Percentiles rank a stretch among this genome's conserved stretches.
Evolutionary conservation across 139 green algal species (phyloP).

Genomic region (Chlamydomonas sp.): DNA sequence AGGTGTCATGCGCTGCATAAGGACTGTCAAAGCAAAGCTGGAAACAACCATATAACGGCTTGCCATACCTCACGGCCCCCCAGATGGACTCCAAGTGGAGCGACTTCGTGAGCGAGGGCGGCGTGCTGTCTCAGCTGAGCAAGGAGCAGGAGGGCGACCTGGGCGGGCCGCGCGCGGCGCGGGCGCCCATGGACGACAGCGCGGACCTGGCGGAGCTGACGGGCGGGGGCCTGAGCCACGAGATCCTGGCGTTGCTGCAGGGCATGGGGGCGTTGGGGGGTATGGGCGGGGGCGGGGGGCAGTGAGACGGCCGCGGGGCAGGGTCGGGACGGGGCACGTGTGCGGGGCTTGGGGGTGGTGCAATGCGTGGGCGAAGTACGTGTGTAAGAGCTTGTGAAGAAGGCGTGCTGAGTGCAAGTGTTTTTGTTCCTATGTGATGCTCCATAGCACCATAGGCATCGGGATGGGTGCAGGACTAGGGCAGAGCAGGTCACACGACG

Average conservation of each 20-base stretch:
- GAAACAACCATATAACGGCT: background rate
- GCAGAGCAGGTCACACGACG: too few relatives aligned
- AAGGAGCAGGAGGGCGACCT: constrained; percentile 55
- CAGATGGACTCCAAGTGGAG: constrained; percentile 33
- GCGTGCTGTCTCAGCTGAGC: constrained; percentile 31
- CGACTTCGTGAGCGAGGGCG: constrained; percentile 33
- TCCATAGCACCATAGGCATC: too few relatives aligned
- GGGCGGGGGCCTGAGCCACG: constrained; percentile 44
- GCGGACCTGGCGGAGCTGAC: constrained; percentile 42
- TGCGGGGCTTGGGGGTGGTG: too few relatives aligned
- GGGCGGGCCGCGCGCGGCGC: constrained; percentile 33
- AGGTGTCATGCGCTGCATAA: too few relatives aligned
- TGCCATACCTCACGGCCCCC: background rate
- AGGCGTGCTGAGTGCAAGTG: too few relatives aligned
- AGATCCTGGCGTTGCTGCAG: constrained; percentile 49
- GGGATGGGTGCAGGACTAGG: too few relatives aligned
- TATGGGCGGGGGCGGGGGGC: background rate
- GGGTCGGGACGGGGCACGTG: too few relatives aligned
- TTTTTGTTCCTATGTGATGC: too few relatives aligned
- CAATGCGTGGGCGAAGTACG: too few relatives aligned
- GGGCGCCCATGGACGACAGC: constrained; percentile 17
- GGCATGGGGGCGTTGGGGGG: constrained; percentile 29
- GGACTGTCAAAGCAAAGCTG: too few relatives aligned
- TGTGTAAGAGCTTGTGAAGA: too few relatives aligned
- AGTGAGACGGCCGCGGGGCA: background rate